Conservation (phyloP, 495 filamentous ascomycete genomes). For the Penicillium alfredii region DNA sequence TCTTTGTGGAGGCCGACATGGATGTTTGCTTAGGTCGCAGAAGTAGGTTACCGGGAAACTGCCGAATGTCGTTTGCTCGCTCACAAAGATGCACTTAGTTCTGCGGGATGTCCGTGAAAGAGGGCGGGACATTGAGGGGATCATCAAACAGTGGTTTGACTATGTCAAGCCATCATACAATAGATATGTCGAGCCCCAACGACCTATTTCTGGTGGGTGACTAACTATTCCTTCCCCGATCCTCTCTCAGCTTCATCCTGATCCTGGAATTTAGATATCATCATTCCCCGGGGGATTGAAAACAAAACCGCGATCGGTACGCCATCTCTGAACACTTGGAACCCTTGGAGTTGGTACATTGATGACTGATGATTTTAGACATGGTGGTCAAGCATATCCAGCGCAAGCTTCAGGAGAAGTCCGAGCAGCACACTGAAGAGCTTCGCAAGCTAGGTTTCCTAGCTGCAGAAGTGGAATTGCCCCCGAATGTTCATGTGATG, state of each 20-base stretch:
- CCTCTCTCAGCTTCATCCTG: conserved; percentile 4
- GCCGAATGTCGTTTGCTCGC: not conserved
- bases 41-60: conserved; percentile 49
- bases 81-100: conserved; percentile 46
- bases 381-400: conserved; percentile 92
- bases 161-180: conserved; percentile 97
- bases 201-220: conserved; percentile 61
- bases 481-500: conserved; percentile 64
- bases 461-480: conserved; percentile 63
- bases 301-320: conserved; percentile 87
- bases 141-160: conserved; percentile 95
- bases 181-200: conserved; percentile 82
- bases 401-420: conserved; percentile 78
- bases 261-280: conserved; percentile 60
- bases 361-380: conserved; percentile 35
- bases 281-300: conserved; percentile 89
- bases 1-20: conserved; percentile 93
- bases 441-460: conserved; percentile 65
- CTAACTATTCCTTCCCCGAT: not conserved
- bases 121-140: conserved; percentile 83
- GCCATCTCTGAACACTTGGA: conserved; percentile 9
- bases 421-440: conserved; percentile 68
- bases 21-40: conserved; percentile 89
- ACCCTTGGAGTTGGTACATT: not conserved
- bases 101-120: conserved; percentile 79